Evolutionary conservation across 768 basidiomycete species (phyloP).

Genomic region (Scleroderma citrinum): DNA sequence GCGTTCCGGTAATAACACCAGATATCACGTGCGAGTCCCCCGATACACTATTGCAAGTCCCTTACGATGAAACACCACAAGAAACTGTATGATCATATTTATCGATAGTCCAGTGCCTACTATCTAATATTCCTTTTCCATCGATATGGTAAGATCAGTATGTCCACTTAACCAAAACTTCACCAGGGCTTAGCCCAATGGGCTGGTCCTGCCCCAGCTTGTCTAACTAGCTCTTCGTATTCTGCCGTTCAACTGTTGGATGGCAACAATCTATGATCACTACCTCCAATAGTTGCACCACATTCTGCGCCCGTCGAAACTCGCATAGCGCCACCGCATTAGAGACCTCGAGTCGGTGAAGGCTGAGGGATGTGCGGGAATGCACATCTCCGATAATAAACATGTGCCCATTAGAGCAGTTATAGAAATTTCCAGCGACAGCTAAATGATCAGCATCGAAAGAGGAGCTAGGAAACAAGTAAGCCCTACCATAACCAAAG

Average conservation of each 20-base stretch:
- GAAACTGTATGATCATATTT: no score
- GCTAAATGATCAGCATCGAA: slow-evolving; percentile 17
- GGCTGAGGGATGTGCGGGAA: not conserved
- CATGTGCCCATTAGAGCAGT: slow-evolving; percentile 54
- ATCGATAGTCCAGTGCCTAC: no score
- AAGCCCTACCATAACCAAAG: slow-evolving; percentile 40
- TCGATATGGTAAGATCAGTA: no score
- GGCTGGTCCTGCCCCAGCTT: slow-evolving; percentile 21
- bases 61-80: no score
- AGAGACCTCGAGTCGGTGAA: slow-evolving; percentile 2
- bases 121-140: no score
- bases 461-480: not conserved
- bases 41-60: no score
- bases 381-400: slow-evolving; percentile 53
- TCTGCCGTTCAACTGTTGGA: slow-evolving; percentile 43
- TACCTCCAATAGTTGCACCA: slow-evolving; percentile 46
- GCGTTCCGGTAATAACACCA: no score
- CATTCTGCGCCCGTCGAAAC: slow-evolving; percentile 51
- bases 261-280: slow-evolving; percentile 32
- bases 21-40: no score
- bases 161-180: not conserved
- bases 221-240: slow-evolving; percentile 39
- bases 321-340: slow-evolving; percentile 59
- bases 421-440: slow-evolving; percentile 42
- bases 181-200: slow-evolving; percentile 26